Evolutionary conservation across 2,329 filamentous ascomycete species (phyloP), one percentile per base, ranked within the genome.

Genomic region (Trichoderma breve): DNA sequence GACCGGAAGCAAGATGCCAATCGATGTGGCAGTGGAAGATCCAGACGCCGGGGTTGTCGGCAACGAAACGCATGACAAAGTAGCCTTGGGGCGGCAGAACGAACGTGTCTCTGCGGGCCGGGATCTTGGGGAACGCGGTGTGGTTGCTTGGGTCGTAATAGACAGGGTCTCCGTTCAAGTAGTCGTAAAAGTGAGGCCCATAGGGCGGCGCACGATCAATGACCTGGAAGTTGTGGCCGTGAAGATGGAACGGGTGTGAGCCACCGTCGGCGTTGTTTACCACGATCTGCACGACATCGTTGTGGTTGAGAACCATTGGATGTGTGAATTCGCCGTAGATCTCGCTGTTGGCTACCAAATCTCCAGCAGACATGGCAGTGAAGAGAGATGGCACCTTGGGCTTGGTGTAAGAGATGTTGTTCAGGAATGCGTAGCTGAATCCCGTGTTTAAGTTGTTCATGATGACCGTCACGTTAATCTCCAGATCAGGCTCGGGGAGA

Each of bases 331-430:
- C 57, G 34, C 70, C 78, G n/a, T 71, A 71, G 21, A 71, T 51
- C 12, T 43, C 61, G 11, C 14, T 43, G 70, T 71, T 71, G 51
- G 26, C n/a, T 1, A n/a, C 15, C 18, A 70, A 15, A 14, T 75
- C 70, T 1, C 85, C 85, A n/a, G 86, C 80, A 0, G 86, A 86
- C 36, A 93, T 83, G n/a, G 86, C 90, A 1, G 89, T 90, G 81
- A 91, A 93, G 0, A 93, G 82, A 0, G 89, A 88, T 0, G 91
- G 91, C 0, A 92, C 90, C 78, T 92, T 90, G 24, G 89, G 91
- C 2, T 80, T 72, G 5, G 87, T 84, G 75, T 91, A 93, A 24
- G 89, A 91, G 70, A 90, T 84, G 77, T 89, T 87, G 80, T 92
- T 92, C 78, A 89, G 83, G 74, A 87, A 87, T 62, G 84, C 86